A percentile compares a stretch with the other conserved stretches of the same genome.
Evolutionary conservation across 2,329 filamentous ascomycete species (phyloP).

Genomic region (Microascus cirrosus): DNA sequence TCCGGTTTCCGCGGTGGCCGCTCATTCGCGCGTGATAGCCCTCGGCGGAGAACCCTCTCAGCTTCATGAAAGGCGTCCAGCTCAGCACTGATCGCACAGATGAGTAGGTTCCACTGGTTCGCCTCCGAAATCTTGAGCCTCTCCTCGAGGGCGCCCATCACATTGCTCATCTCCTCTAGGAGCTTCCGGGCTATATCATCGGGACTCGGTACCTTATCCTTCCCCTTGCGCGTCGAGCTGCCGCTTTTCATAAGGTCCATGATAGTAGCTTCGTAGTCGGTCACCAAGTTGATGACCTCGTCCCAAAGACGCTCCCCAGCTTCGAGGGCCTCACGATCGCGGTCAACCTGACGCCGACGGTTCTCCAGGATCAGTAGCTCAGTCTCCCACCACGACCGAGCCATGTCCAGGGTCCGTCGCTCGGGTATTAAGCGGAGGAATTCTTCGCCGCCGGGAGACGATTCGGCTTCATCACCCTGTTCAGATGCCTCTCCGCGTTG

Average conservation of each 20-base stretch:
- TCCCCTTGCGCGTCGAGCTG: slow-evolving; percentile 8
- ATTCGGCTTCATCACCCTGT: slow-evolving; percentile 4
- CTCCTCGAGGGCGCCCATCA: slow-evolving; percentile 43
- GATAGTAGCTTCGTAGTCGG: slow-evolving; percentile 54
- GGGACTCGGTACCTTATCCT: slow-evolving; percentile 11
- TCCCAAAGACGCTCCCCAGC: slow-evolving; percentile 59
- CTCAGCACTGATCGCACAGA: slow-evolving; percentile 67
- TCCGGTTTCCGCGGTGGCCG: slow-evolving; percentile 8
- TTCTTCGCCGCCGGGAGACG: slow-evolving; percentile 29
- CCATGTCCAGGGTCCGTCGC: slow-evolving; percentile 59
- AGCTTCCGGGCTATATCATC: slow-evolving; percentile 31
- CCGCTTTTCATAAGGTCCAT: slow-evolving; percentile 36
- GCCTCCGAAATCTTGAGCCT: slow-evolving; percentile 44
- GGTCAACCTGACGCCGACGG: slow-evolving; percentile 43
- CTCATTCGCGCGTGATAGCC: slow-evolving; percentile 16
- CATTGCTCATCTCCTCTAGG: slow-evolving; percentile 42
- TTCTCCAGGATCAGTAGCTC: slow-evolving; percentile 46
- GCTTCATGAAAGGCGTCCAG: slow-evolving; percentile 55
- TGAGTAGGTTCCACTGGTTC: slow-evolving; percentile 61
- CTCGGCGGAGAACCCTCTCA: slow-evolving; percentile 37
- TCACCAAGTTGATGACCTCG: slow-evolving; percentile 45
- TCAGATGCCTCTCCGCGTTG: slow-evolving; percentile 6
- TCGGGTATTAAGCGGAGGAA: slow-evolving; percentile 52
- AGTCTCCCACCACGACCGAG: slow-evolving; percentile 57
- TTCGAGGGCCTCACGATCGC: slow-evolving; percentile 53